Conservation (phyloP, 2,329 filamentous ascomycete genomes). For the Gremmenia infestans region DNA sequence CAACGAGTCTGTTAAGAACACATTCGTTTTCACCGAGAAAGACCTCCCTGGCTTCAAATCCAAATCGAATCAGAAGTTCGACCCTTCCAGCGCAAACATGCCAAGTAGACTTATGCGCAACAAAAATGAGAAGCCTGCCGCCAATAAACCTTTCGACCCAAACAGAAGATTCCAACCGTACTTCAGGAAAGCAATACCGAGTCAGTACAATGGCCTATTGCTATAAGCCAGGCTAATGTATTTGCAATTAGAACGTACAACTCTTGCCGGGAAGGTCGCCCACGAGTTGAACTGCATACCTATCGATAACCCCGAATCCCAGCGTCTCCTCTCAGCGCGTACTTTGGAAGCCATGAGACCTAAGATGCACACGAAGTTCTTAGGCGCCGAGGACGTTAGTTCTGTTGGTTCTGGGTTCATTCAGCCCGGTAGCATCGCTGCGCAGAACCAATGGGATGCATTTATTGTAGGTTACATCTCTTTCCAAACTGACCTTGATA, state of each 20-base stretch:
- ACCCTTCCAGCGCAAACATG: conserved; percentile 53
- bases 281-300: conserved; percentile 75
- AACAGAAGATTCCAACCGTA: conserved; percentile 57
- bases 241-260: conserved; percentile 62
- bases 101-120: conserved; percentile 46
- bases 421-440: conserved; percentile 48
- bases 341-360: conserved; percentile 56
- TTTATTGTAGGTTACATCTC: conserved; percentile 50
- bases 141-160: conserved; percentile 37
- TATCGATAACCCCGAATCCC: conserved; percentile 65
- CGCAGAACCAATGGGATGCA: conserved; percentile 39
- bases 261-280: conserved; percentile 64
- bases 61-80: conserved; percentile 51
- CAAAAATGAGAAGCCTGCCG: conserved; percentile 42
- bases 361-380: conserved; percentile 47
- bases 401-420: conserved; percentile 41
- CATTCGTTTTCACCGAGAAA: conserved; percentile 89
- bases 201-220: conserved; percentile 42
- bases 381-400: conserved; percentile 23
- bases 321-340: conserved; percentile 53
- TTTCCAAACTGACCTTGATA: background rate
- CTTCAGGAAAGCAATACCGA: conserved; percentile 68
- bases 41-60: conserved; percentile 74
- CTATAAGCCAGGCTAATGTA: conserved; percentile 16
- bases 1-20: conserved; percentile 67